A percentile compares a stretch with the other conserved stretches of the same genome.
These are phyloP conservation scores for Trichoderma gamsii DNA, from an alignment of 495 filamentous ascomycete species.

Conservation along the genomic window DNA sequence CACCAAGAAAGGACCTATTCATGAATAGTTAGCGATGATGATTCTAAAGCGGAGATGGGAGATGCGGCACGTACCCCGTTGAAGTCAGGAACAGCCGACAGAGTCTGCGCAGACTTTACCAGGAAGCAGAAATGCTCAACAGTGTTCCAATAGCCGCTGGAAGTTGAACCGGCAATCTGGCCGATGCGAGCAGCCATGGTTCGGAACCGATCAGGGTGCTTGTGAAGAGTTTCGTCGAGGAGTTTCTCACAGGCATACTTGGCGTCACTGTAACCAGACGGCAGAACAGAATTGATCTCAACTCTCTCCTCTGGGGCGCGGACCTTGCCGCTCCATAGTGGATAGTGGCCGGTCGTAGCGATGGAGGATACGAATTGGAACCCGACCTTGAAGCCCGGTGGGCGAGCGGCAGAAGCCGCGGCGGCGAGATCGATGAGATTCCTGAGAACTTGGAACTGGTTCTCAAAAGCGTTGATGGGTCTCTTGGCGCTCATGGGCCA, in stretches of 20 bases:
- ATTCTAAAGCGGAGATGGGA: too few relatives aligned
- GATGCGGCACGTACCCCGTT: constrained; percentile 22
- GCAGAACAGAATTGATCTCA: constrained; percentile 32
- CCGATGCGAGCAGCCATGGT: constrained; percentile 41
- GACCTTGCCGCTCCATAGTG: constrained; percentile 20
- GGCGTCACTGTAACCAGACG: constrained; percentile 46
- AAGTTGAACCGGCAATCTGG: constrained; percentile 45
- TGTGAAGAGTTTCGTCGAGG: constrained; percentile 43
- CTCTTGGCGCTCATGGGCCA: constrained; percentile 51
- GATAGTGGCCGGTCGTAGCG: constrained; percentile 41
- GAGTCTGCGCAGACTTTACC: constrained; percentile 45
- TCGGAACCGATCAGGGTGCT: constrained; percentile 36
- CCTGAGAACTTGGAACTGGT: constrained; percentile 44
- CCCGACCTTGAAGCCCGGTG: constrained; percentile 23
- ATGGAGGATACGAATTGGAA: constrained; percentile 56
- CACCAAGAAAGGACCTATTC: too few relatives aligned
- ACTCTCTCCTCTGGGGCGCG: constrained; percentile 33
- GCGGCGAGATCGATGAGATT: constrained; percentile 43
- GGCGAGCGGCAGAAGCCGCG: constrained; percentile 24
- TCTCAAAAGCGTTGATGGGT: constrained; percentile 39
- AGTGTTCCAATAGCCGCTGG: constrained; percentile 48
- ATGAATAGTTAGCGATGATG: too few relatives aligned
- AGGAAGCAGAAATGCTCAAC: constrained; percentile 45
- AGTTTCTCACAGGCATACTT: constrained; percentile 48
- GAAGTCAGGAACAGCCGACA: constrained; percentile 40